Percentiles rank a stretch among this genome's conserved stretches.
These are phyloP conservation scores for Effrenium voratum DNA, from an alignment of 73 alveolate genomes.

Conservation along the genomic window DNA sequence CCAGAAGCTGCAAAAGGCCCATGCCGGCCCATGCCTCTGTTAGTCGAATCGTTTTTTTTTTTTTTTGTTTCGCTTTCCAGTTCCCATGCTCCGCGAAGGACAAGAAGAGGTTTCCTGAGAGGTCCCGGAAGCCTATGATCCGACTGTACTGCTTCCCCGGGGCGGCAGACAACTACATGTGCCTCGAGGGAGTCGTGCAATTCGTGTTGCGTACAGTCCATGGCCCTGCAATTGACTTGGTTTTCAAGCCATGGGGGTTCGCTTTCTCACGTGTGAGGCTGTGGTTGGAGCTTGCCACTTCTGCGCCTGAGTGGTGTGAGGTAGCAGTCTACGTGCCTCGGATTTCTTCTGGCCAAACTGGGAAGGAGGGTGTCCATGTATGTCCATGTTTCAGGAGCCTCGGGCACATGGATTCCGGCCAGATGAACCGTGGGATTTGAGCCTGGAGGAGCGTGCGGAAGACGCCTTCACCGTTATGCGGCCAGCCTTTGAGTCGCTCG, in stretches of 20 bases:
- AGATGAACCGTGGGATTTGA: conserved; percentile 72
- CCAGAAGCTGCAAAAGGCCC: too few species aligned
- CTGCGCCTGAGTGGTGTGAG: conserved; percentile 83
- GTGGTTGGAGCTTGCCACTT: conserved; percentile 82
- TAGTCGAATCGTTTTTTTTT: too few species aligned
- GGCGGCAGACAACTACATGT: conserved; percentile 91
- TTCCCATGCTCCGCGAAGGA: not conserved
- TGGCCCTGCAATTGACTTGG: not conserved
- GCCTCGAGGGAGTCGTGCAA: not conserved
- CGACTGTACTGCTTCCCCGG: conserved; percentile 91
- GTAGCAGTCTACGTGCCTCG: conserved; percentile 35
- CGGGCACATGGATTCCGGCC: conserved; percentile 87
- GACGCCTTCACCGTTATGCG: conserved; percentile 81
- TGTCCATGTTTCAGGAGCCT: conserved; percentile 12
- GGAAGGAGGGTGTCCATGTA: not conserved
- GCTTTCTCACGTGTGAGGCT: not conserved
- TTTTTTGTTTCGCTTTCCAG: too few species aligned
- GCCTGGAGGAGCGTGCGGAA: conserved; percentile 71
- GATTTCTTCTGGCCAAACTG: not conserved
- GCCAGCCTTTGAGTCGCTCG: conserved; percentile 91
- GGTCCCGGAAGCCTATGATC: conserved; percentile 79
- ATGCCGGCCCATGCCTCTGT: too few species aligned
- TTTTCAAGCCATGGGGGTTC: too few species aligned
- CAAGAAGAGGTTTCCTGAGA: conserved; percentile 77
- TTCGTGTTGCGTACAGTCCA: not conserved